Base-by-base conservation (phyloP, 1,284 basidiomycete species). In the Phellinidium pouzarii region DNA sequence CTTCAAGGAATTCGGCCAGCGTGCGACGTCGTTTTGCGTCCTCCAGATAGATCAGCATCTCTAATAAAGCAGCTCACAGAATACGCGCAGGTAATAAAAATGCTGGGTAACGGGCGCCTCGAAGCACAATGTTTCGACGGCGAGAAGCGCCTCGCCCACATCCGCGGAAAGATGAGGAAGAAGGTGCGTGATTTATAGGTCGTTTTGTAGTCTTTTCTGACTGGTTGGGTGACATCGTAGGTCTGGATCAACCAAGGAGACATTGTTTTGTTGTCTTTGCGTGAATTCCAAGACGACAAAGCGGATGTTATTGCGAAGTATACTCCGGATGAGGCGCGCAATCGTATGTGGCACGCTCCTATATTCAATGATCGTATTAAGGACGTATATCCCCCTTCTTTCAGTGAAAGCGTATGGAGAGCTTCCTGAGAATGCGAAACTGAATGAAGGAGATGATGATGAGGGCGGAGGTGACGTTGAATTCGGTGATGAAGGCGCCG, bases 171-270 rank as follows among this genome's bases (percentile, higher is more conserved):
- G 76, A 94, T 99, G 91, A 77, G 96, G 66, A 99, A 99, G 75
- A 99, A 99, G 86, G 94, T 89, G 62, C 57, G 79, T 68, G 41
- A n/a, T 48, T 8, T 19, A 27, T 40, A 3, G 11, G n/a, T 22
- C 23, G 25, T n/a, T 26, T 40, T 49, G 22, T 25, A 52, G 47
- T 40, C 11, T 46, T 41, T 41, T 36, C 47, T 51, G 17, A 17
- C 12, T 43, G 14, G 11, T 20, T 22, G 36, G 38, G 42, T 25
- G 48, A 40, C 49, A 37, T 51, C 37, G 2, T 2, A 96, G 94
- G 94, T 99, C 63, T 99, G 96, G 96, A 99, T 99, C 71, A 96
- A 96, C 68, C 91, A 94, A 64, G 96, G 96, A 62, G 96, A 99
- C 66, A 98, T 99, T 67, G 87, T 99, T 58, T 78, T 99, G 42